Conservation (phyloP, 768 basidiomycete species). For the Russula dissimulans region DNA sequence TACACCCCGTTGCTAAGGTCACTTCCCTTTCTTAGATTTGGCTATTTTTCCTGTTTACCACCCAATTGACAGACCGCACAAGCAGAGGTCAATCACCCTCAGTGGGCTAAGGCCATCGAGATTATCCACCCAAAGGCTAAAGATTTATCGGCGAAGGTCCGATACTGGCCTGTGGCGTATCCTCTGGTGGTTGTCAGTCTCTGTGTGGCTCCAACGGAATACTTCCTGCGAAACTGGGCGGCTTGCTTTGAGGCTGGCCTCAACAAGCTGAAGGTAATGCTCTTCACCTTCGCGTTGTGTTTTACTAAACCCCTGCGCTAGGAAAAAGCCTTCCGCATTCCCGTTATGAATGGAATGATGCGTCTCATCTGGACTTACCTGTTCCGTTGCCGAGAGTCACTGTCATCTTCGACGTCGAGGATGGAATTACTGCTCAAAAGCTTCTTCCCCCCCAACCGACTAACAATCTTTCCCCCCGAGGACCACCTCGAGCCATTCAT, state of each 20-base stretch:
- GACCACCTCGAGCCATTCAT: constrained; percentile 70
- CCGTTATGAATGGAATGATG: constrained; percentile 72
- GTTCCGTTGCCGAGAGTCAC: constrained; percentile 83
- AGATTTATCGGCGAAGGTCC: constrained; percentile 79
- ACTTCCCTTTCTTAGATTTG: constrained; percentile 5
- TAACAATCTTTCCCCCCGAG: constrained; percentile 54
- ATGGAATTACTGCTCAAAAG: constrained; percentile 65
- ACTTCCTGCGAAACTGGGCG: constrained; percentile 78
- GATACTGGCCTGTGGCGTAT: constrained; percentile 85
- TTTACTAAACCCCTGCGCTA: constrained; percentile 24
- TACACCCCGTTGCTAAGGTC: constrained; percentile 88
- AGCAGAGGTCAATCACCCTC: constrained; percentile 91
- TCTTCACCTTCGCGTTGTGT: not conserved
- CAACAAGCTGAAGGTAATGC: constrained; percentile 70
- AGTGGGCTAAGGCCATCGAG: constrained; percentile 90
- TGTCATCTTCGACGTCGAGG: constrained; percentile 71
- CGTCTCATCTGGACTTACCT: constrained; percentile 90
- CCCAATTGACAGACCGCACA: constrained; percentile 61
- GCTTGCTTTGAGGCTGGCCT: constrained; percentile 62
- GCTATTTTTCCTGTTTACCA: not conserved
- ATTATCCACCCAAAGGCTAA: constrained; percentile 71
- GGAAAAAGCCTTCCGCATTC: constrained; percentile 67
- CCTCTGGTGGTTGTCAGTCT: constrained; percentile 75
- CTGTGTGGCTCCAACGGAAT: constrained; percentile 80
- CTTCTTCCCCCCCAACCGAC: constrained; percentile 69